These are phyloP conservation scores for Podosphaera xanthii DNA, from an alignment of 2,329 filamentous ascomycete genomes.

Conservation along the genomic window DNA sequence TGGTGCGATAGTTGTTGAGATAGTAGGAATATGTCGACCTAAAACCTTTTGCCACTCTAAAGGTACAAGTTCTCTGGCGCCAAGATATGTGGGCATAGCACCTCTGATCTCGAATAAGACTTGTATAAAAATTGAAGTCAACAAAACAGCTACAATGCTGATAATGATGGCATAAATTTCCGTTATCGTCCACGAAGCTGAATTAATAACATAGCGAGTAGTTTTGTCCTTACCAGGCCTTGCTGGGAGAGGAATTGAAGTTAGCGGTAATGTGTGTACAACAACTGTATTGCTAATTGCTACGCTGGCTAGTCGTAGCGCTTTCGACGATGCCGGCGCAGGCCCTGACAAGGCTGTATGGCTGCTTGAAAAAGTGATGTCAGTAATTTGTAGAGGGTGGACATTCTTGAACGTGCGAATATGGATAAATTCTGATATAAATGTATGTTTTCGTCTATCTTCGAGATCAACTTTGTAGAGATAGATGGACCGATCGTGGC, in stretches of 20 bases:
- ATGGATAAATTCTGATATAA: constrained; percentile 28
- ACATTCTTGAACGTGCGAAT: constrained; percentile 30
- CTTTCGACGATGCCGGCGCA: constrained; percentile 11
- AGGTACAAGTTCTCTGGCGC: constrained; percentile 10
- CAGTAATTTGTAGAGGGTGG: constrained; percentile 35
- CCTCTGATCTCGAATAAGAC: constrained; percentile 14
- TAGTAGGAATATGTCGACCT: constrained; percentile 9
- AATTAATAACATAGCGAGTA: constrained; percentile 14
- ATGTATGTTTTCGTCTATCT: constrained; percentile 22
- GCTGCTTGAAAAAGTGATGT: constrained; percentile 29
- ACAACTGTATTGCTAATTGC: constrained; percentile 16
- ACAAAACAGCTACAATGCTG: constrained; percentile 8
- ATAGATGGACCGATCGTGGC: constrained; percentile 56
- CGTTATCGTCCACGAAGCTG: constrained; percentile 11
- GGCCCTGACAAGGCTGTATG: constrained; percentile 9
- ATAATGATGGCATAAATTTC: constrained; percentile 8
- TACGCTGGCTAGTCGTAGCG: constrained; percentile 16
- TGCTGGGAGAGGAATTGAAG: constrained; percentile 13
- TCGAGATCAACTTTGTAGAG: constrained; percentile 56
- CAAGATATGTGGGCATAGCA: constrained; percentile 8
- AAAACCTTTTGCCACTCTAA: constrained; percentile 10
- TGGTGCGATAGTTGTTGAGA: constrained; percentile 1
- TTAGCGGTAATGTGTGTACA: constrained; percentile 17
- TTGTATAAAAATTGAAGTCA: constrained; percentile 13
- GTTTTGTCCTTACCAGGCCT: constrained; percentile 12